Conservation (phyloP, 2,329 filamentous ascomycete species). For the Fusarium humuli region DNA sequence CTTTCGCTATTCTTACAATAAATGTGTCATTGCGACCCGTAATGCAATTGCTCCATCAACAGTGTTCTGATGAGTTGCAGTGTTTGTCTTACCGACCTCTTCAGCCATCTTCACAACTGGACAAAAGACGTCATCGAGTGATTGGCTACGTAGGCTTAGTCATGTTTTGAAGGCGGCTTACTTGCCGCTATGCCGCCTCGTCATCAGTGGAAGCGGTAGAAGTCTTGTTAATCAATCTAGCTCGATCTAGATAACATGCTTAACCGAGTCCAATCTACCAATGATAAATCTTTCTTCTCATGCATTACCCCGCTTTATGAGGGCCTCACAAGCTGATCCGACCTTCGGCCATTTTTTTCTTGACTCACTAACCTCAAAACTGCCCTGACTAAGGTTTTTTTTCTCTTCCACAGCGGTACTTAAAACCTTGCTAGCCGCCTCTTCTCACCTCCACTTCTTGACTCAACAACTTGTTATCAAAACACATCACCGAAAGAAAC, state of each 20-base stretch:
- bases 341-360: conserved; percentile 8
- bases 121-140: neutral
- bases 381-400: neutral
- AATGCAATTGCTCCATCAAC: neutral
- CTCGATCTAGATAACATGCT: neutral
- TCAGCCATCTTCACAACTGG: neutral
- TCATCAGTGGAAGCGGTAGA: neutral
- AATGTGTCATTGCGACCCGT: neutral
- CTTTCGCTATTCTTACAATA: neutral
- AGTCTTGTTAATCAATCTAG: conserved; percentile 2
- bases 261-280: neutral
- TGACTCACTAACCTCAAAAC: conserved; percentile 8
- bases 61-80: neutral
- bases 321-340: conserved; percentile 1
- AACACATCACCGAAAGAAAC: neutral
- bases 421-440: conserved; percentile 6
- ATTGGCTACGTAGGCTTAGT: conserved; percentile 2
- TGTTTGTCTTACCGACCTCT: neutral
- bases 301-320: neutral
- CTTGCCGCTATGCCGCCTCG: neutral
- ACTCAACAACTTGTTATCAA: neutral
- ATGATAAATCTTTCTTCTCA: neutral
- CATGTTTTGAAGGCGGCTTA: neutral
- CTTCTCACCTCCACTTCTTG: conserved; percentile 1
- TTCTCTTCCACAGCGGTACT: neutral